These are phyloP conservation scores for Myochromella boudieri DNA, from an alignment of 768 basidiomycete species.

Conservation along the genomic window DNA sequence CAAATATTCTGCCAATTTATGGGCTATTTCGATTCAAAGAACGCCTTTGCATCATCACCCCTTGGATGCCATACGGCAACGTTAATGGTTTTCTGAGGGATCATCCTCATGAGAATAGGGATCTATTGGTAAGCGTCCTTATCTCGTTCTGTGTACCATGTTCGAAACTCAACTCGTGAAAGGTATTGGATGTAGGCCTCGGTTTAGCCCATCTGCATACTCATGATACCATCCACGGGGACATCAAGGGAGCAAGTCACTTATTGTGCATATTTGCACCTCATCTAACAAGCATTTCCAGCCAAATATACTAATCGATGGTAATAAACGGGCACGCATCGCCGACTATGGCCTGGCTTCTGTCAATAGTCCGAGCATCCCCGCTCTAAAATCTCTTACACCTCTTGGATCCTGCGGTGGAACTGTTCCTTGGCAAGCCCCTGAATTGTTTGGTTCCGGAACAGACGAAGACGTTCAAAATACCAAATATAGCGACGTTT, in stretches of 20 bases:
- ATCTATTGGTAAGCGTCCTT: background rate
- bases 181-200: background rate
- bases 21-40: background rate
- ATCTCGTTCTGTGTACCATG: background rate
- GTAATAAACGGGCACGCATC: background rate
- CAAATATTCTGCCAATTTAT: background rate
- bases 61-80: background rate
- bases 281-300: background rate
- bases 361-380: background rate
- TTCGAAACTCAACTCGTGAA: background rate
- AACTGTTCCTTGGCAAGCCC: background rate
- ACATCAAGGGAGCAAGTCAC: background rate
- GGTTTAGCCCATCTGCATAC: background rate
- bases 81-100: background rate
- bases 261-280: background rate
- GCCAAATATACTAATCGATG: background rate
- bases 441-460: background rate
- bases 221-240: too few relatives aligned
- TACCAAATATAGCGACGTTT: conserved; percentile 1
- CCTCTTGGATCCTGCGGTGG: background rate
- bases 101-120: background rate
- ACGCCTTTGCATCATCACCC: background rate
- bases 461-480: background rate
- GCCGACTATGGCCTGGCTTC: too few relatives aligned
- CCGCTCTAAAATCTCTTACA: background rate